A percentile compares a stretch with the other conserved stretches of the same genome.
Evolutionary conservation across 371 early-diverging fungal species (phyloP).

Genomic region (Mortierella sp.): DNA sequence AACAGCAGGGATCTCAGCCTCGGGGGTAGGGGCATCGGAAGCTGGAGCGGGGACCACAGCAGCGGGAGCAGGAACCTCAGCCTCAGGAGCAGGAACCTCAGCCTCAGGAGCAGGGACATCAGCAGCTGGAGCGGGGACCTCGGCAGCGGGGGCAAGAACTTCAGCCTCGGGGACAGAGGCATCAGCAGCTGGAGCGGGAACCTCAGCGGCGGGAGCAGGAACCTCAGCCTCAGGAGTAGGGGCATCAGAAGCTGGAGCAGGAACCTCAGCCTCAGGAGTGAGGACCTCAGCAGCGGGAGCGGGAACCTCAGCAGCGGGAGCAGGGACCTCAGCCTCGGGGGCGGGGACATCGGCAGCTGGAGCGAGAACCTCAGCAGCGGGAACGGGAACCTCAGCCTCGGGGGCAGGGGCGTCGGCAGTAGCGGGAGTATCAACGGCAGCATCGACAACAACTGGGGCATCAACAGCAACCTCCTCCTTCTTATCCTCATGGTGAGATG

Average conservation of each 20-base stretch:
- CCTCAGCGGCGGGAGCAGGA: too few relatives aligned
- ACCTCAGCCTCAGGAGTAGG: too few relatives aligned
- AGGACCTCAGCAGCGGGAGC: too few relatives aligned
- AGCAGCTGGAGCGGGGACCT: background rate
- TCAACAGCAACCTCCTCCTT: background rate
- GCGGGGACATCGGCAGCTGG: background rate
- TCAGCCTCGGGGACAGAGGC: too few relatives aligned
- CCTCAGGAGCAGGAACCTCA: background rate
- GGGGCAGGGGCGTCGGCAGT: too few relatives aligned
- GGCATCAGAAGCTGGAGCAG: too few relatives aligned
- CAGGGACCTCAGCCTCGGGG: too few relatives aligned
- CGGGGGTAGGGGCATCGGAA: background rate
- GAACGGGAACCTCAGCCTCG: too few relatives aligned
- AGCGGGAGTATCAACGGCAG: background rate
- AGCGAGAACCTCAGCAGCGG: background rate
- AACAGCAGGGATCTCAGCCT: background rate
- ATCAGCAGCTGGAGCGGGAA: too few relatives aligned
- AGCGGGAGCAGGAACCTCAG: background rate
- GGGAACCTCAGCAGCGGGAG: too few relatives aligned
- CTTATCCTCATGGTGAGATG: conserved; percentile 2
- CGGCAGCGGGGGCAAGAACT: too few relatives aligned
- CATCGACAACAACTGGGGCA: background rate
- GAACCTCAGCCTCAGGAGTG: too few relatives aligned
- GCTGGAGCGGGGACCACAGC: background rate
- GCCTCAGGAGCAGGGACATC: conserved; percentile 3